A percentile compares a stretch with the other conserved stretches of the same genome.
Conservation (phyloP, 2,329 filamentous ascomycete genomes). For the Sporothrix luriei region DNA sequence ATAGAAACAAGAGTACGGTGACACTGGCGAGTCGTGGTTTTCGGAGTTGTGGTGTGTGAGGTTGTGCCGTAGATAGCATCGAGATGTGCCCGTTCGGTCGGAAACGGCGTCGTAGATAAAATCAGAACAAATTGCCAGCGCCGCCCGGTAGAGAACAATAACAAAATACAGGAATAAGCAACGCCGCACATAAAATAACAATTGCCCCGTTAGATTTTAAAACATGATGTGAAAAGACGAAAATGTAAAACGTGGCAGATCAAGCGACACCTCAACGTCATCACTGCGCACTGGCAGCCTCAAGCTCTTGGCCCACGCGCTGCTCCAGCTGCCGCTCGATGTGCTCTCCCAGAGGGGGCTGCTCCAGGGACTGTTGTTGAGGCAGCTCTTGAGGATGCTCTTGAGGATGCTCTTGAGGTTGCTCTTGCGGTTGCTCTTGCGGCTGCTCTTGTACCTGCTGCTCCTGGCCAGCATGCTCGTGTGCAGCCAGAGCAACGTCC, state of each 20-base stretch:
- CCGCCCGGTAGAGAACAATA: background rate
- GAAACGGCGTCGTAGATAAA: background rate
- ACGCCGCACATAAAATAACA: constrained; percentile 18
- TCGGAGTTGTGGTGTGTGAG: background rate
- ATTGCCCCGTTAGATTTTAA: constrained; percentile 17
- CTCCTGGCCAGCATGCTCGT: too few relatives aligned
- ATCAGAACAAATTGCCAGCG: background rate
- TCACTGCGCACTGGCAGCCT: background rate
- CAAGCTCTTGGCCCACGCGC: constrained; percentile 32
- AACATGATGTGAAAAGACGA: background rate
- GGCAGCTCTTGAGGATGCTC: background rate
- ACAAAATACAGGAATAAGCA: background rate
- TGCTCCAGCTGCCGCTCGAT: constrained; percentile 31
- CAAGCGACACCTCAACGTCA: background rate
- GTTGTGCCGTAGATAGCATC: background rate
- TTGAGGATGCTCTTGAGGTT: background rate
- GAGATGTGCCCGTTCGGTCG: background rate
- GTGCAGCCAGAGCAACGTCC: background rate
- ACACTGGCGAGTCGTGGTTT: background rate
- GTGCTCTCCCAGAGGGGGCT: constrained; percentile 14
- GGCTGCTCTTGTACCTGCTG: constrained; percentile 15
- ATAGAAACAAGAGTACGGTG: background rate
- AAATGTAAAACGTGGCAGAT: background rate
- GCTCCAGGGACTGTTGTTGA: background rate
- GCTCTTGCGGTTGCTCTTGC: background rate